Base-by-base conservation (phyloP, 2,329 filamentous ascomycete genomes). In the Aspergillus brasiliensis region DNA sequence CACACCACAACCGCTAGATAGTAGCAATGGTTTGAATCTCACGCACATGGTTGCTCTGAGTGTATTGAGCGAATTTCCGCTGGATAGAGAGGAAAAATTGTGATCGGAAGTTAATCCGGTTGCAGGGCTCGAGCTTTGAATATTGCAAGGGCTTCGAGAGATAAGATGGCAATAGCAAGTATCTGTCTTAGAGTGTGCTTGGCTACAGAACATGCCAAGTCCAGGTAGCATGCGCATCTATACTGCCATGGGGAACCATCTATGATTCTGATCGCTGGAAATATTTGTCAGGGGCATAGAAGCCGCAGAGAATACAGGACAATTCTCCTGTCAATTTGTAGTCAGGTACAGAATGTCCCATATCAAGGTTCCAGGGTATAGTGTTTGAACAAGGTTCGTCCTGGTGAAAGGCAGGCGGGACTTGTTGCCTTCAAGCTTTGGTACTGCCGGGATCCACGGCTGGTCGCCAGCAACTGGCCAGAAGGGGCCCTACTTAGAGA, bases 351-450 rank as follows among this genome's bases (percentile, higher is more conserved):
- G 28, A 21, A 28, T 28, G 46, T 17, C 25, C n/a, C 46, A 13
- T 49, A 28, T 25, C 8, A 49, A 49, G 25, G 46, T 49, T 49
- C 25, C 15, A 27, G n/a, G 46, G 40, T 44, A 34, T 19, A 28
- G 51, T 27, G 38, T 19, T 17, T 38, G 40, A 40, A 49, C 19
- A 51, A 49, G 44, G 21, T 56, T 56, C 25, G 28, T 17, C 56
- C 48, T 52, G 37, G 46, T 34, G 28, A 52, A 21, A 19, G 17
- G 27, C 19, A 51, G 25, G 47, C 48, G 48, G 38, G 49, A 58
- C 49, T 58, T 38, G 49, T 46, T 58, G 56, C 40, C 31, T 51
- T 57, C 40, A 52, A 60, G 58, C 58, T 54, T 60, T 52, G 31
- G 27, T 23, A 54, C 56, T 44, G 58, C 17, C 40, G 40, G 21